Base-by-base conservation (phyloP, 495 filamentous ascomycete species). In the Diplogelasinospora grovesii region DNA sequence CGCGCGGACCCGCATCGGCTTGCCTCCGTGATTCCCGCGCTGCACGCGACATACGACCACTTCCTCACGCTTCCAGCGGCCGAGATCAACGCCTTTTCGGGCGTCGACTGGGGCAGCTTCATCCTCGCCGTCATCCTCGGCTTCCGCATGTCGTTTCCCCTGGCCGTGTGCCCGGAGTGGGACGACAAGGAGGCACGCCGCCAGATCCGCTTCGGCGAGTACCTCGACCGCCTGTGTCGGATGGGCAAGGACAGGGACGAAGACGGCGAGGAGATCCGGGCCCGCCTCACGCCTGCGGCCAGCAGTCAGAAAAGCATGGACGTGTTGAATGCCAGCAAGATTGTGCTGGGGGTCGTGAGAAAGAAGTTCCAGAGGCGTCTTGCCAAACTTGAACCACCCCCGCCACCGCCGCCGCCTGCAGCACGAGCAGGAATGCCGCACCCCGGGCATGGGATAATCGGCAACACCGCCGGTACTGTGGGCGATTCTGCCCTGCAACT, bases 101-200 rank as follows among this genome's bases (percentile, higher is more conserved):
- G 50, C 22, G 47, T 48, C 23, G 62, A 68, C 41, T 61, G 61
- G 53, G 35, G 51, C 22, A 49, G 45, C 22, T 36, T 69, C 22
- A 62, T 71, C 21, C 16, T 65, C 2, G 21, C 34, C n/a, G 42
- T 63, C 11, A 59, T 70, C n/a, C 39, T 72, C 1, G 55, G 56
- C 5, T 66, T 65, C 23, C 59, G 67, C 2, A 53, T 70, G 28
- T 61, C 59, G 1, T 65, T 72, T 35, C 59, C 68, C 0, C 16
- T 66, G 3, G 20, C 50, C 3, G 45, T 49, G 0, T 69, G 61
- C 21, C 60, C 55, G 1, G 59, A 41, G 14, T 72, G 66, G 49
- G 65, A 70, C 31, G 54, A 59, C 8, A 25, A 22, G 1, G 52
- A 47, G 24, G 64, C 56, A 14, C 45, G 66, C 10, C 34, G 22